phyloP scores from a whole-genome alignment of 2,329 filamentous ascomycete genomes.

The Aureobasidium pullulans region DNA sequence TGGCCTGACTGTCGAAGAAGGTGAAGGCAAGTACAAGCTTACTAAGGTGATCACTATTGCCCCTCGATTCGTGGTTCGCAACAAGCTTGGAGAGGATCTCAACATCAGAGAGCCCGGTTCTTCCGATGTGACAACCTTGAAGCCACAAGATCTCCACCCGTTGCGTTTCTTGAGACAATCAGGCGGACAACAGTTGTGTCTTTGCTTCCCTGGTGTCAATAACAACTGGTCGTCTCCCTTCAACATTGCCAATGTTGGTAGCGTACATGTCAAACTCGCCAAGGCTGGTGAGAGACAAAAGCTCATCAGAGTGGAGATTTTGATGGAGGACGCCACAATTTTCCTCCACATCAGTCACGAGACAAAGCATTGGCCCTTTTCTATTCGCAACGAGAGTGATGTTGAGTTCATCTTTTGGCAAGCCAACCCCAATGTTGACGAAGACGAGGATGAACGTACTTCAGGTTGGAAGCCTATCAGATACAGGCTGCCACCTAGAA shows the following conservation, averaged over 20 bases:
- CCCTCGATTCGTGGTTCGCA: constrained; percentile 88
- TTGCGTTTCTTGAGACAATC: constrained; percentile 84
- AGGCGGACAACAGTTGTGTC: constrained; percentile 76
- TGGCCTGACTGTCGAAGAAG: constrained; percentile 80
- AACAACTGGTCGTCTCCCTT: constrained; percentile 98
- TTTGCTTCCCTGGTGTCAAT: constrained; percentile 89
- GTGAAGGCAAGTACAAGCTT: constrained; percentile 95
- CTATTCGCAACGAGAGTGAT: constrained; percentile 97
- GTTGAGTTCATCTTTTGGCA: constrained; percentile 96
- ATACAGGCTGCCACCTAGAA: constrained; percentile 84
- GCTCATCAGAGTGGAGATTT: constrained; percentile 76
- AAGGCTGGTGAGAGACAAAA: constrained; percentile 84
- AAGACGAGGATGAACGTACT: constrained; percentile 74
- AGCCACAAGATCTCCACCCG: constrained; percentile 71
- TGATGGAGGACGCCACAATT: constrained; percentile 88
- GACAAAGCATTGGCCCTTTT: constrained; percentile 95
- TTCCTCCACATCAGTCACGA: constrained; percentile 88
- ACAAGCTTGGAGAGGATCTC: constrained; percentile 81
- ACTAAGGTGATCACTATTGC: constrained; percentile 91
- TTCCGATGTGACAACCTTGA: constrained; percentile 71
- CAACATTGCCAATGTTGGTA: constrained; percentile 92
- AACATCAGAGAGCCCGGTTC: constrained; percentile 88
- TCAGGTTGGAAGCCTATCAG: constrained; percentile 88
- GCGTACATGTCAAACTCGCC: constrained; percentile 85
- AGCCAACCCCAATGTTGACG: constrained; percentile 83